These are phyloP conservation scores for Russula foetens DNA, from an alignment of 768 basidiomycete genomes.

Conservation along the genomic window DNA sequence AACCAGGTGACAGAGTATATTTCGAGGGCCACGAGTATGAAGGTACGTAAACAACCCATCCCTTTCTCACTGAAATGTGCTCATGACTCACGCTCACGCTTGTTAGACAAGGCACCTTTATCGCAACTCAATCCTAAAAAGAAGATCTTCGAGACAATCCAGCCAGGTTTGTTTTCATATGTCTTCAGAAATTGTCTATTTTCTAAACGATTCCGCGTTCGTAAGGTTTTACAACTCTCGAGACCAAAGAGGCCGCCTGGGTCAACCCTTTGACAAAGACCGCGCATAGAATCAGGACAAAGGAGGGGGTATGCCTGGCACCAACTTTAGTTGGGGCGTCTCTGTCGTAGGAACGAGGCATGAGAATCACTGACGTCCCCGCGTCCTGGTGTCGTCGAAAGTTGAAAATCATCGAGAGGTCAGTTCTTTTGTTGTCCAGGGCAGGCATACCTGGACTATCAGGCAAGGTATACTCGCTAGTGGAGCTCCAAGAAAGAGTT, in stretches of 20 bases:
- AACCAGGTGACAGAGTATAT: slow-evolving; percentile 90
- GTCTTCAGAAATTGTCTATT: background rate
- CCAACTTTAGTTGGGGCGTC: slow-evolving; percentile 83
- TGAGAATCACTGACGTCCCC: background rate
- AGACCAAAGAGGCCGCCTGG: slow-evolving; percentile 88
- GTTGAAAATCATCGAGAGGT: background rate
- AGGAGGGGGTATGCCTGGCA: slow-evolving; percentile 72
- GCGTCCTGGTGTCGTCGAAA: too few relatives aligned
- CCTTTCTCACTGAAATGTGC: background rate
- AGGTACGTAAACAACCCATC: slow-evolving; percentile 36
- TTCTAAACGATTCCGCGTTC: background rate
- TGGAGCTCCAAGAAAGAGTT: background rate
- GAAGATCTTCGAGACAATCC: slow-evolving; percentile 97
- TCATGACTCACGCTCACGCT: background rate
- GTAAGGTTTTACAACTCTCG: slow-evolving; percentile 80
- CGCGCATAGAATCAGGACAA: slow-evolving; percentile 80
- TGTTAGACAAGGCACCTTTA: slow-evolving; percentile 62
- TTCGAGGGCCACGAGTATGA: slow-evolving; percentile 90
- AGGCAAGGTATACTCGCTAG: too few relatives aligned
- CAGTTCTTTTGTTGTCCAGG: background rate
- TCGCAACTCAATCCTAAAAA: slow-evolving; percentile 95
- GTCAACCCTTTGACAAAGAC: slow-evolving; percentile 72
- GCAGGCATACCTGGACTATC: background rate
- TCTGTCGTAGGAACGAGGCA: slow-evolving; percentile 41
- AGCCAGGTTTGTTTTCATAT: slow-evolving; percentile 54